Base-by-base conservation (phyloP, 805 yeast species). In the Yamadazyma tumulicola region DNA sequence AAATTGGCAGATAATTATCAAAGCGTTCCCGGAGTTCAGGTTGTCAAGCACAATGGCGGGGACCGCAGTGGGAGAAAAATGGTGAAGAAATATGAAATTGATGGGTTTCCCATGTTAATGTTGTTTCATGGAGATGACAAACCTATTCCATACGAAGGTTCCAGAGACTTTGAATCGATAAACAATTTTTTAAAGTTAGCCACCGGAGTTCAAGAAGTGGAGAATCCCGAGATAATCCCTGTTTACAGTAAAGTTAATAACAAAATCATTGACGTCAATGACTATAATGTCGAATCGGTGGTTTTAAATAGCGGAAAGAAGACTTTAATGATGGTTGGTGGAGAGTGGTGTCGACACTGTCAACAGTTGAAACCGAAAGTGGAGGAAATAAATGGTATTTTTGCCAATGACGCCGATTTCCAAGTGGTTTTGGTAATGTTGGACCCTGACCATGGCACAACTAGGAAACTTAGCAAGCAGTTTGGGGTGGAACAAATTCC, bases 31-130 rank as follows among this genome's bases (percentile, higher is more conserved):
- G 55, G 58, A 14, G 54, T 77, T 17, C 74, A 72, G 44, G 60
- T 77, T 28, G 67, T 72, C 11, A 74, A 76, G 46, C 68, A 79
- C 31, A 77, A 81, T 52, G 48, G 45, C 7, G 86, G 81, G 1
- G 86, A 81, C 42, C 32, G 56, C 36, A 67, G 62, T 33, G 70
- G 81, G 41, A 67, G 69, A 31, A 62, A 65, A 39, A 61, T 75
- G 56, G 65, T 74, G 18, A 65, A 64, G 37, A 64, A 69, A 47
- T 78, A 68, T 53, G 67, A 68, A n/a, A 55, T 76, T 26, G 61
- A 74, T 23, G 84, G 85, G 10, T 85, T 66, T 49, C 95, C 95
- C 4, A 74, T 80, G 25, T 52, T 85, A 35, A 68, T 69, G 45
- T 57, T 81, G 42, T 74, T 83, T 47, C 76, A 79, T 23, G 73